phyloP scores from a whole-genome alignment of 129 eudicot genomes.

The Ambrosia artemisiifolia region DNA sequence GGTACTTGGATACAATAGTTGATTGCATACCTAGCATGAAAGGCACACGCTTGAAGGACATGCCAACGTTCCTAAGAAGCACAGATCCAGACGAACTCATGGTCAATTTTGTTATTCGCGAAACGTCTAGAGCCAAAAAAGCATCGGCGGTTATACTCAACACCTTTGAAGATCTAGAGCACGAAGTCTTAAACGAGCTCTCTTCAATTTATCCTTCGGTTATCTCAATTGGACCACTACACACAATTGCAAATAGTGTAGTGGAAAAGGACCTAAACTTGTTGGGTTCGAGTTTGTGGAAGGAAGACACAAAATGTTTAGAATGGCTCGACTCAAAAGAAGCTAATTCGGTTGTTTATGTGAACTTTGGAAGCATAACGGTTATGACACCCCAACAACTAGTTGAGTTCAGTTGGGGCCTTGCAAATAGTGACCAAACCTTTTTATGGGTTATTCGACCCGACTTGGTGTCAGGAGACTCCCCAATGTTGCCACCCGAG shows the following conservation, averaged over 20 bases:
- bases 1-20: conserved; percentile 20
- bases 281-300: conserved; percentile 19
- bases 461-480: conserved; percentile 5
- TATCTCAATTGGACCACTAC: conserved; percentile 22
- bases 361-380: conserved; percentile 27
- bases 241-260: not conserved
- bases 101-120: conserved; percentile 12
- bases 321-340: conserved; percentile 29
- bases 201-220: conserved; percentile 4
- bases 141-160: conserved; percentile 30
- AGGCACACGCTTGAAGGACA: conserved; percentile 25
- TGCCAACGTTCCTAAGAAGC: conserved; percentile 22
- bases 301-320: conserved; percentile 19
- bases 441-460: conserved; percentile 32
- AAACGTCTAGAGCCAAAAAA: conserved; percentile 14
- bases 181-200: conserved; percentile 21
- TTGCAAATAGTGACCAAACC: conserved; percentile 21
- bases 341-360: conserved; percentile 23
- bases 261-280: not conserved
- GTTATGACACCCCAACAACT: conserved; percentile 28
- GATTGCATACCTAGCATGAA: conserved; percentile 35
- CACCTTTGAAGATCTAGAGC: conserved; percentile 30
- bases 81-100: conserved; percentile 22
- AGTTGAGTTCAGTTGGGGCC: conserved; percentile 33
- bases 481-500: conserved; percentile 4